phyloP scores from a whole-genome alignment of 2,329 filamentous ascomycete genomes.

The Phaeosphaeria sp. region DNA sequence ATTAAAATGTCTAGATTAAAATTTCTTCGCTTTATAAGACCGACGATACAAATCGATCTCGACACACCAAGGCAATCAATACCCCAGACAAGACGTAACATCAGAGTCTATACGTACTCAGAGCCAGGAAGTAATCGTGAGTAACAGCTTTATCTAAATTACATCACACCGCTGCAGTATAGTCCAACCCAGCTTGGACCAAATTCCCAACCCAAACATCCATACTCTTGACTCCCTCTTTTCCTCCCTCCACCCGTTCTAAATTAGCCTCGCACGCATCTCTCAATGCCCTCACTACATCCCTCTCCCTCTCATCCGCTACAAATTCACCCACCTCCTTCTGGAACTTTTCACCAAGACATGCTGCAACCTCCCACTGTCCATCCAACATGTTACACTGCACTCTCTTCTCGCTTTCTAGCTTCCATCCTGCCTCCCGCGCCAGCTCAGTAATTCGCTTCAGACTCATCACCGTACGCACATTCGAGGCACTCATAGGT shows the following conservation, averaged over 20 bases:
- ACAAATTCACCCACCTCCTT: conserved; percentile 20
- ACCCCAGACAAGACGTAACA: too few species aligned
- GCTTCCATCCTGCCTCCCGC: conserved; percentile 45
- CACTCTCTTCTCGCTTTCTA: conserved; percentile 48
- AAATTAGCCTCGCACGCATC: conserved; percentile 31
- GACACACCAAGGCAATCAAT: too few species aligned
- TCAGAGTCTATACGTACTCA: too few species aligned
- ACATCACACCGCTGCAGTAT: too few species aligned
- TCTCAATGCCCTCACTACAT: conserved; percentile 16
- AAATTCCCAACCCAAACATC: conserved; percentile 30
- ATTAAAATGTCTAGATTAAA: too few species aligned
- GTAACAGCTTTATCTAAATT: too few species aligned
- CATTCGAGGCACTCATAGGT: conserved; percentile 51
- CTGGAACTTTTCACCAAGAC: conserved; percentile 18
- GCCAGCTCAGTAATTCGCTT: conserved; percentile 49
- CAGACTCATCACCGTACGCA: conserved; percentile 56
- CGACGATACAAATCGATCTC: too few species aligned
- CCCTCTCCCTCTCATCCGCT: conserved; percentile 19
- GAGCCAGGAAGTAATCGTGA: too few species aligned
- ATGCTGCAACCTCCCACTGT: conserved; percentile 43
- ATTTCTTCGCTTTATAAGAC: too few species aligned
- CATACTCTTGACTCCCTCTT: conserved; percentile 22
- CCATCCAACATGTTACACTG: conserved; percentile 54
- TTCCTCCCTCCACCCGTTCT: conserved; percentile 15
- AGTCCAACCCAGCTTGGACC: not conserved